phyloP scores from a whole-genome alignment of 768 basidiomycete genomes.

The Daedalea quercina region DNA sequence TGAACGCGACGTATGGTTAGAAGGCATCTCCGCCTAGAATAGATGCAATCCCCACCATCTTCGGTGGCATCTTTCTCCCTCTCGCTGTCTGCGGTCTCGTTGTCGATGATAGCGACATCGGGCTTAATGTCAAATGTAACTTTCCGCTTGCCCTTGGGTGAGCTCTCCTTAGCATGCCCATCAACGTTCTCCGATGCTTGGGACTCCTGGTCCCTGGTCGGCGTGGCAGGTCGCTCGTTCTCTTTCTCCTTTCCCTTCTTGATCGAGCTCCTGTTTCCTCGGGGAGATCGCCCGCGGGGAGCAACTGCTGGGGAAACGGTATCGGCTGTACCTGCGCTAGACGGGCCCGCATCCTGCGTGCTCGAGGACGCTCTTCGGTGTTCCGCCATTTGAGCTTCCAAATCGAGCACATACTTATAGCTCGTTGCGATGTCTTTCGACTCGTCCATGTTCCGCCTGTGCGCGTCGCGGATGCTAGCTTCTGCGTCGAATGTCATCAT shows the following conservation, averaged over 20 bases:
- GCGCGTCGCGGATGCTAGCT: conserved; percentile 27
- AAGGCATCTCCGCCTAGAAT: conserved; percentile 1
- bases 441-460: conserved; percentile 43
- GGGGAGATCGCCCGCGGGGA: conserved; percentile 8
- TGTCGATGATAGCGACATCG: conserved; percentile 42
- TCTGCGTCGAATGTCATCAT: conserved; percentile 11
- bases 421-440: conserved; percentile 39
- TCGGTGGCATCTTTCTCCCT: conserved; percentile 15
- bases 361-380: conserved; percentile 8
- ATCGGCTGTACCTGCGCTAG: not conserved
- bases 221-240: not conserved
- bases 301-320: not conserved
- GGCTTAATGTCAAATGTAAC: conserved; percentile 70
- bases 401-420: conserved; percentile 38
- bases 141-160: conserved; percentile 49
- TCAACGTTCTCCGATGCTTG: not conserved
- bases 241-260: conserved; percentile 15
- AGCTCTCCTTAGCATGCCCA: conserved; percentile 10
- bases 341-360: not conserved
- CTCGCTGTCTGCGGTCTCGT: conserved; percentile 27
- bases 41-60: conserved; percentile 35
- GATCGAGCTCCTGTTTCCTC: conserved; percentile 18
- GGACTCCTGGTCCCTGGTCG: conserved; percentile 6
- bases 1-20: conserved; percentile 17
- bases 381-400: conserved; percentile 32